Conservation (phyloP, 768 basidiomycete species). For the Suillus decipiens region DNA sequence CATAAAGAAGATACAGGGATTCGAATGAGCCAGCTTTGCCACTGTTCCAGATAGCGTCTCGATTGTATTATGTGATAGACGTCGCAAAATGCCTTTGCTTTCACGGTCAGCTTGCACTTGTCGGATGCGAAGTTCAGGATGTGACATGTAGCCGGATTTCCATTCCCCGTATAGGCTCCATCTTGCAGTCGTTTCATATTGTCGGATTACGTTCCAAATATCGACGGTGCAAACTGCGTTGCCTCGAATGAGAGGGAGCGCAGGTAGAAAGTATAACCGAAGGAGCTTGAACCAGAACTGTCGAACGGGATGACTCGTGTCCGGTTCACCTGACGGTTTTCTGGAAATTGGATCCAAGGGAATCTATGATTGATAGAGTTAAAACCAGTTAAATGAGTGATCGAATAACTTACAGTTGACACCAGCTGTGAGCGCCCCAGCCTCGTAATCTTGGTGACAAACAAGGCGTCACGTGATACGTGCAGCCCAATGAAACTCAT, state of each 20-base stretch:
- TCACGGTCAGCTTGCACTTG: conserved; percentile 84
- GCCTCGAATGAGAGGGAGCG: conserved; percentile 79
- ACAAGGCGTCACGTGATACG: conserved; percentile 73
- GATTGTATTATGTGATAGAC: conserved; percentile 82
- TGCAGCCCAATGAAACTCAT: conserved; percentile 81
- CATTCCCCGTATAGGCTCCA: conserved; percentile 97
- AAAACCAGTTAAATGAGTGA: conserved; percentile 2
- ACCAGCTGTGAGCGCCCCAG: conserved; percentile 69
- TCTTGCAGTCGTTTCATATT: conserved; percentile 75
- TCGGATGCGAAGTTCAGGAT: conserved; percentile 80
- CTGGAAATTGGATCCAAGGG: conserved; percentile 62
- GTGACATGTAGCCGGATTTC: conserved; percentile 73
- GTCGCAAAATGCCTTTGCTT: conserved; percentile 84
- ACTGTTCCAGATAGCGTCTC: conserved; percentile 85
- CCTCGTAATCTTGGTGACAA: conserved; percentile 79
- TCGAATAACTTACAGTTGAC: conserved; percentile 46
- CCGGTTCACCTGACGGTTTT: conserved; percentile 53
- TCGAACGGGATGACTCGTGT: conserved; percentile 61
- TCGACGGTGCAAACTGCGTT: conserved; percentile 91
- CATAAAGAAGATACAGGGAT: conserved; percentile 88
- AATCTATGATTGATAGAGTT: conserved; percentile 33
- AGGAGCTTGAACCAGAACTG: conserved; percentile 84
- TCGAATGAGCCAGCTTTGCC: conserved; percentile 92
- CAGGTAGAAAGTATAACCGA: conserved; percentile 81
- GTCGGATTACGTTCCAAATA: conserved; percentile 86